Conservation (phyloP, 1,139 yeast genomes). For the Blastobotrys serpentis region DNA sequence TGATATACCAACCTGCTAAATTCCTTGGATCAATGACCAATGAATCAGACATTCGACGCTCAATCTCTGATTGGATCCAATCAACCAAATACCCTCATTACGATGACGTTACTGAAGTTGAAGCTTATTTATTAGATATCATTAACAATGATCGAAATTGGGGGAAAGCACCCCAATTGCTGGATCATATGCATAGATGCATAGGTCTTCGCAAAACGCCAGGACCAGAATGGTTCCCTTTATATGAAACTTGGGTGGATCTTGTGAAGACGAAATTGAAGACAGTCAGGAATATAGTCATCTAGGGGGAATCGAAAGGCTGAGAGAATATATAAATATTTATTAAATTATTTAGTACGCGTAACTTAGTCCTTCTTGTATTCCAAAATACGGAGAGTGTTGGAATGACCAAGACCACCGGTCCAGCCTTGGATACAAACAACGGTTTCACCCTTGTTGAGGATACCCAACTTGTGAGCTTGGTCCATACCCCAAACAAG, state of each 20-base stretch:
- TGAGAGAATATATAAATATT: not conserved
- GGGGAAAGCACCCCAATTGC: conserved; percentile 25
- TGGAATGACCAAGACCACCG: conserved; percentile 97
- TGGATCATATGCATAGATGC: conserved; percentile 24
- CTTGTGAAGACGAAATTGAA: not conserved
- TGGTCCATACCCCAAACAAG: conserved; percentile 90
- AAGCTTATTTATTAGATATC: conserved; percentile 24
- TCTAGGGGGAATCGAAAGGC: not conserved
- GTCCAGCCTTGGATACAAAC: conserved; percentile 99
- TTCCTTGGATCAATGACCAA: conserved; percentile 39
- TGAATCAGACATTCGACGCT: conserved; percentile 40
- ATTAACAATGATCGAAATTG: conserved; percentile 27
- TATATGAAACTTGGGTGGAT: not conserved
- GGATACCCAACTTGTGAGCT: conserved; percentile 84
- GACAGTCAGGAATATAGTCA: not conserved
- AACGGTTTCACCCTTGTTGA: conserved; percentile 83
- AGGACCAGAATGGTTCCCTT: conserved; percentile 5
- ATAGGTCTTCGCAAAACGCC: not conserved
- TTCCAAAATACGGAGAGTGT: conserved; percentile 75
- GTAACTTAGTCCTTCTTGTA: conserved; percentile 12
- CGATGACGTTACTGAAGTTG: conserved; percentile 47
- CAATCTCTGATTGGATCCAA: conserved; percentile 53
- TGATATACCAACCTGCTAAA: conserved; percentile 36
- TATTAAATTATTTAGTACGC: not conserved
- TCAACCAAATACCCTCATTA: conserved; percentile 52